Evolutionary conservation across 2,329 filamentous ascomycete species (phyloP).

Genomic region (Alternaria hordeiaustralica): DNA sequence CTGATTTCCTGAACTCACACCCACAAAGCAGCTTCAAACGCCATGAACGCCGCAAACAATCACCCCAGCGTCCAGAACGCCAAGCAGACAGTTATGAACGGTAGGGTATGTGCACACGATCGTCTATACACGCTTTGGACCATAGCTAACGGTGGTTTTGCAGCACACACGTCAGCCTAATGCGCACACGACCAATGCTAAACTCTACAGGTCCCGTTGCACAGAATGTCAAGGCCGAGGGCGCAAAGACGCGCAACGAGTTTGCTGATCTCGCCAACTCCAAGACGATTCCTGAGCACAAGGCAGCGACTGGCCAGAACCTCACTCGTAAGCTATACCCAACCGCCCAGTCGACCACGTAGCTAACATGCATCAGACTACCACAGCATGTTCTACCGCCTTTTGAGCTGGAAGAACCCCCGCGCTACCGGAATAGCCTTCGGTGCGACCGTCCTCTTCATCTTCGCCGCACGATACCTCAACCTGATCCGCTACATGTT

Average conservation of each 20-base stretch:
- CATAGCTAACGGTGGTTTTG: conserved; percentile 38
- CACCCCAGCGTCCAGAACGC: conserved; percentile 58
- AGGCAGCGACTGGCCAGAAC: conserved; percentile 66
- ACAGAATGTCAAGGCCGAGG: conserved; percentile 63
- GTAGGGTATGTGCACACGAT: conserved; percentile 46
- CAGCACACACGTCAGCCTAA: conserved; percentile 35
- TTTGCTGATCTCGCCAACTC: conserved; percentile 64
- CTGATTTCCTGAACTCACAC: conserved; percentile 35
- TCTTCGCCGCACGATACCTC: conserved; percentile 68
- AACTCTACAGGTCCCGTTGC: conserved; percentile 59
- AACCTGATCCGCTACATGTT: conserved; percentile 67
- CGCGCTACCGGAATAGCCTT: conserved; percentile 68
- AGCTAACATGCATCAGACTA: conserved; percentile 57
- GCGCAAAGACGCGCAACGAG: conserved; percentile 63
- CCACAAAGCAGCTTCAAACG: conserved; percentile 55
- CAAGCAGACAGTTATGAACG: conserved; percentile 52
- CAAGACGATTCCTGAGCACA: conserved; percentile 60
- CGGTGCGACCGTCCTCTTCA: conserved; percentile 61
- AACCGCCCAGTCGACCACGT: neutral
- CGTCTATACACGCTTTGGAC: conserved; percentile 2
- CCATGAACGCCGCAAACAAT: conserved; percentile 57
- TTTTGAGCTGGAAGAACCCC: conserved; percentile 72
- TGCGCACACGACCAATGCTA: conserved; percentile 30
- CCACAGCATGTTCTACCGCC: conserved; percentile 70
- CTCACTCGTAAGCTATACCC: conserved; percentile 61